Conservation (phyloP, 306 rosid genomes). For the Alnus glutinosa region DNA sequence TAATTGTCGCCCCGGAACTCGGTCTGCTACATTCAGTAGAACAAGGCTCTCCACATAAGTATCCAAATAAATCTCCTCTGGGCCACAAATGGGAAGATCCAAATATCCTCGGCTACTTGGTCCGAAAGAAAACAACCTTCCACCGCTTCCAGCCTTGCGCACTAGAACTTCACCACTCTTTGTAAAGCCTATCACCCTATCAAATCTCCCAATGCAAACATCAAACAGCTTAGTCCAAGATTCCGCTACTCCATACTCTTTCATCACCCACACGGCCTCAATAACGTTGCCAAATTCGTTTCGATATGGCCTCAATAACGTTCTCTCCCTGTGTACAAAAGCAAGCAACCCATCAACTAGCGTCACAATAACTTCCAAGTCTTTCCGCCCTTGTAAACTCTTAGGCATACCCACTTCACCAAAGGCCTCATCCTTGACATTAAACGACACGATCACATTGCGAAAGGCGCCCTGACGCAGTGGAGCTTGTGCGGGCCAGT, state of each 20-base stretch:
- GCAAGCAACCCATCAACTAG: neutral
- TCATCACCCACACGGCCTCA: constrained; percentile 3
- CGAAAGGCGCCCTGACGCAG: neutral
- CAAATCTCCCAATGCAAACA: neutral
- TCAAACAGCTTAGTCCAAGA: neutral
- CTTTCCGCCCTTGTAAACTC: neutral
- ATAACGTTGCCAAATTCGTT: no score
- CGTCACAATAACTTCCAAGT: neutral
- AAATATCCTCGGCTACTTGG: no score
- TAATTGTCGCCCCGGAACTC: neutral
- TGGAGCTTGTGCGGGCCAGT: neutral
- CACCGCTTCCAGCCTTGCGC: no score
- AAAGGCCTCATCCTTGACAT: neutral
- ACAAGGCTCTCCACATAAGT: neutral
- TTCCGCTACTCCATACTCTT: neutral
- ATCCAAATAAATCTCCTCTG: neutral
- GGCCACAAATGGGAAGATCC: neutral
- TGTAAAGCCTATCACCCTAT: no score
- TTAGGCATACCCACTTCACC: neutral
- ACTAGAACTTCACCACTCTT: no score
- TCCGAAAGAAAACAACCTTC: no score
- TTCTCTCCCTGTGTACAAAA: neutral
- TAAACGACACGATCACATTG: neutral
- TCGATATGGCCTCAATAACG: no score
- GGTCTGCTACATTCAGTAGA: neutral